Percentiles rank a stretch among this genome's conserved stretches.
These are phyloP conservation scores for Neurospora sp. DNA, from an alignment of 2,329 filamentous ascomycete species.

Conservation along the genomic window DNA sequence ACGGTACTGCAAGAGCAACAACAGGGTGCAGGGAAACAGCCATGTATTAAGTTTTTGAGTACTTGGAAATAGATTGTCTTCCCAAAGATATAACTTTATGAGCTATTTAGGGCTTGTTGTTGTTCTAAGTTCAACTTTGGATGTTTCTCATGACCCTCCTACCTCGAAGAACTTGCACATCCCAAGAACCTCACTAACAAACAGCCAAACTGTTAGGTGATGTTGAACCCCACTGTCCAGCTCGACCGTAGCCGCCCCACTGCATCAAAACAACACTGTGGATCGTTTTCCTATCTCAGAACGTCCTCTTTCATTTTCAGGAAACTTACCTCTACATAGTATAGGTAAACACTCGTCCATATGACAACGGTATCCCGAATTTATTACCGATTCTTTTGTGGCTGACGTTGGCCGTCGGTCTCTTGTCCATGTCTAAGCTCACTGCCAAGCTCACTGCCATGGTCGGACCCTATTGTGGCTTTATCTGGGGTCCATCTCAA, in stretches of 20 bases:
- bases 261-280: not conserved
- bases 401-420: not conserved
- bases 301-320: not conserved
- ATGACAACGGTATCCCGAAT: not conserved
- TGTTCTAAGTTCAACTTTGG: not conserved
- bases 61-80: not conserved
- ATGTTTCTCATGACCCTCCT: not conserved
- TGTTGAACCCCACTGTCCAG: not conserved
- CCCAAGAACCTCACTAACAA: not conserved
- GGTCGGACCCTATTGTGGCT: not conserved
- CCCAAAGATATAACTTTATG: accelerated
- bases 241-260: not conserved
- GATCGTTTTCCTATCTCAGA: not conserved
- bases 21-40: not conserved
- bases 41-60: not conserved
- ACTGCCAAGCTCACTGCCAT: not conserved
- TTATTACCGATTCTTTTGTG: not conserved
- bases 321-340: not conserved
- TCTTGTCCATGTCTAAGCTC: not conserved
- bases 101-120: accelerated
- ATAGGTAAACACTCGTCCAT: not conserved
- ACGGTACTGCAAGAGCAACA: not conserved
- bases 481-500: not conserved
- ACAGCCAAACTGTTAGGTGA: not conserved
- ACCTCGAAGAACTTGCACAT: not conserved